Conservation (phyloP, 805 yeast genomes). For the Ogataea philodendri region DNA sequence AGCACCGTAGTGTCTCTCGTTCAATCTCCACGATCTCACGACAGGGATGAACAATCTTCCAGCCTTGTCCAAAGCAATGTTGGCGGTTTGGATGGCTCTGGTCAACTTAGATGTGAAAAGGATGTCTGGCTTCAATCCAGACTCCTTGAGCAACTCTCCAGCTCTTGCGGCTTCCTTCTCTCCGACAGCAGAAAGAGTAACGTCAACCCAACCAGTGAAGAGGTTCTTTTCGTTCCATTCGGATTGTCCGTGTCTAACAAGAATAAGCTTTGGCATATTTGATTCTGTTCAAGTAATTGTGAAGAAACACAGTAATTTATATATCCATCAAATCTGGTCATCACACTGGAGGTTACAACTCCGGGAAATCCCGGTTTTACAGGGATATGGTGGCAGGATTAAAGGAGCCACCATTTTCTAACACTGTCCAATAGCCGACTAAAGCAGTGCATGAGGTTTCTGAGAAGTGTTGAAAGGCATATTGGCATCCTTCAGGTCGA, state of each 20-base stretch:
- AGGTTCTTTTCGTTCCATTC: constrained; percentile 98
- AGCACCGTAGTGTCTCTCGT: constrained; percentile 99
- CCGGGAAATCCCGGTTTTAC: constrained; percentile 15
- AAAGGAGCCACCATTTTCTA: too few species aligned
- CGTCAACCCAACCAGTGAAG: constrained; percentile 99
- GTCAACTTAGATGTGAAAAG: constrained; percentile 87
- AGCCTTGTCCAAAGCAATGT: constrained; percentile 85
- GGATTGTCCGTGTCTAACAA: constrained; percentile 98
- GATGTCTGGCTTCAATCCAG: constrained; percentile 80
- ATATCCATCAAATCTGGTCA: constrained; percentile 14
- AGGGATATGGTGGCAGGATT: constrained; percentile 8
- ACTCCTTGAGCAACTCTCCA: constrained; percentile 86
- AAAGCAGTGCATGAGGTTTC: too few species aligned
- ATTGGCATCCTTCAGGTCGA: too few species aligned
- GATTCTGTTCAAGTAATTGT: not conserved
- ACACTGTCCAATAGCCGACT: too few species aligned
- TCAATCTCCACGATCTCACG: constrained; percentile 94
- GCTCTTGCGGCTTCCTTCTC: constrained; percentile 89
- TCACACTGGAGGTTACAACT: constrained; percentile 16
- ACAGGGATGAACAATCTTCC: constrained; percentile 91
- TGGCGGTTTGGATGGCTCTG: constrained; percentile 96
- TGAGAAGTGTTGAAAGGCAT: too few species aligned
- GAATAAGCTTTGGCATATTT: constrained; percentile 58
- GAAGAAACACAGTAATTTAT: constrained; percentile 5
- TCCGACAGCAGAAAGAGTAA: constrained; percentile 78